Evolutionary conservation across 208 protist species (phyloP), one percentile per base, ranked within the genome.

Genomic region (Endotrypanum monterogeii): DNA sequence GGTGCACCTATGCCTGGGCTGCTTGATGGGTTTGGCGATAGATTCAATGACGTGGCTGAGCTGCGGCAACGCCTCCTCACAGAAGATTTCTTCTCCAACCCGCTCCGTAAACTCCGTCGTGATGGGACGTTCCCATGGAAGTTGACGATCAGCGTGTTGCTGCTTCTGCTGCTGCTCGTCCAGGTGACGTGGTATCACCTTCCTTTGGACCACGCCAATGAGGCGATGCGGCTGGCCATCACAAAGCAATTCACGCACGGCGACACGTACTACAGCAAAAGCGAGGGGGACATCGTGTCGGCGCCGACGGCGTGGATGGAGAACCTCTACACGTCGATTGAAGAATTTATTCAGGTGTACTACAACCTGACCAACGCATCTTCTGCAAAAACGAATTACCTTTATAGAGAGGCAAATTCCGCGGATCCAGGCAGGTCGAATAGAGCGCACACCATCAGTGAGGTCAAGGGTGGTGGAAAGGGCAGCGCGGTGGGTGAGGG

Each of bases 281-380:
- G 77, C 28, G 83, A 88, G 25, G 86, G 83, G n/a, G 70, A 91
- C 70, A 76, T 91, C 56, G 79, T 88, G n/a, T 48, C 76, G 0
- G 73, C 60, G 12, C 86, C 86, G n/a, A 91, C 86, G 44, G 46
- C 71, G 57, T 86, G 76, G 67, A 65, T 88, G 61, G 80, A 91
- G 54, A 78, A 52, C 58, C 67, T 91, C n/a, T 77, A 86, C 55
- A 41, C 76, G 9, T 74, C 74, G 9, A 76, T 91, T 30, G 71
- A 82, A 66, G 61, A 78, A 67, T 91, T 86, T 73, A 83, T 91
- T 12, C 66, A 25, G 54, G 77, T 83, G 56, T 88, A 88, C 75
- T 88, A 87, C 70, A 78, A 70, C 48, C 67, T 88, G 44, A 69
- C 79, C 3, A 86, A 86, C 73, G 79, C 81, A 23, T 86, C 81